Evolutionary conservation across 164 flowering plant species (phyloP), one percentile per base, ranked within the genome.

Genomic region (Cinnamomum micranthum): DNA sequence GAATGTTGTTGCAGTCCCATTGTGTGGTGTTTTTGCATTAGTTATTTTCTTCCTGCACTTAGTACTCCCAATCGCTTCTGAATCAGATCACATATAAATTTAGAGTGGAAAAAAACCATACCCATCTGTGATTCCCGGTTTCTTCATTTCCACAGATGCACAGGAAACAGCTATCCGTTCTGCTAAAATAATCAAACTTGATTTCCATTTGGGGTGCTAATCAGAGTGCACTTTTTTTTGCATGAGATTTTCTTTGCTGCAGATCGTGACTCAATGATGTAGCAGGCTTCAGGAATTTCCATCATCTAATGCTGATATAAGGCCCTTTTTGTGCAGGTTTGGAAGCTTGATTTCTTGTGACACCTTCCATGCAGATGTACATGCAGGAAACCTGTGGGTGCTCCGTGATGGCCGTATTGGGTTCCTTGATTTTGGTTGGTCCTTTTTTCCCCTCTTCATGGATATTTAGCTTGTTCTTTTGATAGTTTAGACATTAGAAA

Each of bases 391-490:
- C 80, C 81, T 95, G 75, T 95, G 98, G 97, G 69, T 87, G 50
- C 83, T 95, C 50, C 97, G 95, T 52, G 98, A 95, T 87, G 98
- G 98, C 25, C 97, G 98, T 31, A 88, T 95, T 80, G 97, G 98
- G 2, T 95, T 89, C 81, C 96, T 94, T 80, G 98, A 94, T 84
- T 94, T 94, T 82, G 98, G 97, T 94, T 80, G 68, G 81, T 77
- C 14, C 31, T 51, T 69, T 50, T 11, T 27, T 12, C 55, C 55
- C 19, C 33, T 25, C 15, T 4, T 67, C 69, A 67, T 25, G 47
- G 33, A 13, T 17, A 6, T 20, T 67, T 25, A 31, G 20, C 15
- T 55, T 20, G 60, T 55, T 15, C 60, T 20, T 55, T 19, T 14
- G 60, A 15, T 15, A 55, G 17, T 55, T 7, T 41, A 41, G 47